These are phyloP conservation scores for Neonectria faginata DNA, from an alignment of 2,329 filamentous ascomycete species.

Conservation along the genomic window DNA sequence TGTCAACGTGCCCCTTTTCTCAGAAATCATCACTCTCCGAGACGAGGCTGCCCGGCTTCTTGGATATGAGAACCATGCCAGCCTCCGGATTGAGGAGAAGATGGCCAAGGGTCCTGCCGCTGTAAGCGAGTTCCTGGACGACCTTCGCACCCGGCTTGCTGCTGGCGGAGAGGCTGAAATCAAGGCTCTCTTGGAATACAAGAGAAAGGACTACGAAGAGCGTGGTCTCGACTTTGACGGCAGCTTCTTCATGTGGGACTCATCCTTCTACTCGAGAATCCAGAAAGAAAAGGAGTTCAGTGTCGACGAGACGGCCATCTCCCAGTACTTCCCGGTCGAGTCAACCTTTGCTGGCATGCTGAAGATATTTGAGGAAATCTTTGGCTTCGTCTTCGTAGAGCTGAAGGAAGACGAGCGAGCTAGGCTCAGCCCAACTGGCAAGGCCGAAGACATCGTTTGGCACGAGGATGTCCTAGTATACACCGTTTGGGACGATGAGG, in stretches of 20 bases:
- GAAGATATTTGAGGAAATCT: constrained; percentile 84
- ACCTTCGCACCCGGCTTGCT: constrained; percentile 74
- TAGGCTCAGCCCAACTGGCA: constrained; percentile 73
- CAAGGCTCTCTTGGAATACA: constrained; percentile 76
- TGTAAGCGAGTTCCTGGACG: constrained; percentile 78
- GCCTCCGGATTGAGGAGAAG: constrained; percentile 82
- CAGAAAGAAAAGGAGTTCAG: constrained; percentile 85
- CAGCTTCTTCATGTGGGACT: constrained; percentile 86
- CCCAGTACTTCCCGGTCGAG: constrained; percentile 85
- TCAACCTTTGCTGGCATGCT: constrained; percentile 83
- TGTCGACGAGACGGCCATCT: constrained; percentile 82
- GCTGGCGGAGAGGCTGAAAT: constrained; percentile 79
- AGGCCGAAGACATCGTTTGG: constrained; percentile 80
- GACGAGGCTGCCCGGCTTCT: constrained; percentile 83
- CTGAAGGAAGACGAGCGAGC: constrained; percentile 74
- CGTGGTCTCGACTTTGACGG: constrained; percentile 71
- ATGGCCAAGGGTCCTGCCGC: constrained; percentile 84
- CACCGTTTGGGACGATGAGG: constrained; percentile 83
- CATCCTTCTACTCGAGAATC: constrained; percentile 82
- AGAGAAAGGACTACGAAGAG: constrained; percentile 75
- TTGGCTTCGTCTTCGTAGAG: constrained; percentile 83
- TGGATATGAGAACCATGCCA: constrained; percentile 81
- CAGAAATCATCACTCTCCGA: constrained; percentile 78
- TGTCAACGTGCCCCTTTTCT: constrained; percentile 78
- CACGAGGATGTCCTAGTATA: constrained; percentile 87